Evolutionary conservation across 345 rosid species (phyloP), one percentile per base, ranked within the genome.

Genomic region (Cardamine occulta): DNA sequence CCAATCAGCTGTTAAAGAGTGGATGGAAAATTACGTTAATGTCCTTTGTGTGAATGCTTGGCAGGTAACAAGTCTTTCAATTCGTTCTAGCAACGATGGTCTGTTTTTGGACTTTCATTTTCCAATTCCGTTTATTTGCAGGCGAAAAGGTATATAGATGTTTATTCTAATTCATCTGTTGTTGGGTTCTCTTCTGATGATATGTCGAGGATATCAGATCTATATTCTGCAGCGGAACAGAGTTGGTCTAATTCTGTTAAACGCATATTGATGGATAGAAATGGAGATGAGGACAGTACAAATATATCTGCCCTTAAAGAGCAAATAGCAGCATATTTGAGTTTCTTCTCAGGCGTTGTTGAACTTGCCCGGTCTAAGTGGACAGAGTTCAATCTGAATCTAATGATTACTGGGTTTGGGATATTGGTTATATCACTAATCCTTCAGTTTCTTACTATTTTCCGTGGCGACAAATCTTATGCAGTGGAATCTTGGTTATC

Each of bases 131-230:
- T 47, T 42, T 58, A 76, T 74, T 35, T 83, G 76, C 70, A 91
- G 98, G 97, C 92, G 72, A 90, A 95, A 82, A 87, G 93, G 82
- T 95, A 92, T 78, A 82, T 95, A 58, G 97, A 94, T 73, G 84
- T 88, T 55, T 94, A 91, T 82, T 90, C 93, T 35, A 86, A 89
- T 59, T 90, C 93, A 74, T 94, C 98, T 0, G 82, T 91, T 84
- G 88, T 94, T 84, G 99, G 99, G 63, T 94, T 94, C 85, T 94
- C 97, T 55, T 82, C 84, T 4, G 97, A 92, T 78, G 99, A 94
- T 80, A 56, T 86, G 77, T 72, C 72, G 23, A 83, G 73, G 66
- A 67, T 92, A 82, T 86, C 87, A 63, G 82, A 87, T 68, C 24
- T 83, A 55, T 91, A 94, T 82, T 80, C 82, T 54, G 79, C 83